These are phyloP conservation scores for Metschnikowia corniflorae DNA, from an alignment of 805 yeast genomes.

Conservation along the genomic window DNA sequence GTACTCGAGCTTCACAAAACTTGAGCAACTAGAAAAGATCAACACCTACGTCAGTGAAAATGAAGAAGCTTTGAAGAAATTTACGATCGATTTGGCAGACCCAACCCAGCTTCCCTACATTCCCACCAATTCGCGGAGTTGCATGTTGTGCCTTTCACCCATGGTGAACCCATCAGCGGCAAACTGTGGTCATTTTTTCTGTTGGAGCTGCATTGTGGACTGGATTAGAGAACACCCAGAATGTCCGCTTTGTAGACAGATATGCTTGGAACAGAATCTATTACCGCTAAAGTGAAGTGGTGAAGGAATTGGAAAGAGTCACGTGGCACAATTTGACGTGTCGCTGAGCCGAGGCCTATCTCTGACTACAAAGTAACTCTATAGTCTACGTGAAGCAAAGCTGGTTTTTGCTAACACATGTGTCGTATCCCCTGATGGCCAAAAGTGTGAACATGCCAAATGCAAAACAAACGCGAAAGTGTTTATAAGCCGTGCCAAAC, in stretches of 20 bases:
- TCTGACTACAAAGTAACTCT: too few relatives aligned
- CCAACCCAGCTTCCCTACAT: slow-evolving; percentile 59
- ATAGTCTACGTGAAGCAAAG: too few relatives aligned
- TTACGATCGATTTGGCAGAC: slow-evolving; percentile 53
- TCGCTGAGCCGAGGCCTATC: too few relatives aligned
- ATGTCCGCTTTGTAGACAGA: slow-evolving; percentile 88
- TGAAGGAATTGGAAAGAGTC: too few relatives aligned
- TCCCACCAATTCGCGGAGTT: slow-evolving; percentile 64
- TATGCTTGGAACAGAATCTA: slow-evolving; percentile 57
- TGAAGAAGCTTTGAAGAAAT: slow-evolving; percentile 7
- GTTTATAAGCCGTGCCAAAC: too few relatives aligned
- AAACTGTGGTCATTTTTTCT: slow-evolving; percentile 87
- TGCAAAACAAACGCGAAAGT: too few relatives aligned
- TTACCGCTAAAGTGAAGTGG: slow-evolving; percentile 53
- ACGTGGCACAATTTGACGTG: too few relatives aligned
- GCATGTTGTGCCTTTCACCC: slow-evolving; percentile 78
- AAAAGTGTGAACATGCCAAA: too few relatives aligned
- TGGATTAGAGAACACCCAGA: slow-evolving; percentile 88
- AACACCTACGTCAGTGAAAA: slow-evolving; percentile 5
- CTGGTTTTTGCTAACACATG: too few relatives aligned
- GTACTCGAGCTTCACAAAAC: slow-evolving; percentile 1
- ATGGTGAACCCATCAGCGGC: slow-evolving; percentile 85
- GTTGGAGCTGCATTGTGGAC: slow-evolving; percentile 87
- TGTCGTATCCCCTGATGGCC: too few relatives aligned
- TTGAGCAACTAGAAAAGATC: slow-evolving; percentile 14